Base-by-base conservation (phyloP, 2,329 filamentous ascomycete species). In the Escovopsis weberi region DNA sequence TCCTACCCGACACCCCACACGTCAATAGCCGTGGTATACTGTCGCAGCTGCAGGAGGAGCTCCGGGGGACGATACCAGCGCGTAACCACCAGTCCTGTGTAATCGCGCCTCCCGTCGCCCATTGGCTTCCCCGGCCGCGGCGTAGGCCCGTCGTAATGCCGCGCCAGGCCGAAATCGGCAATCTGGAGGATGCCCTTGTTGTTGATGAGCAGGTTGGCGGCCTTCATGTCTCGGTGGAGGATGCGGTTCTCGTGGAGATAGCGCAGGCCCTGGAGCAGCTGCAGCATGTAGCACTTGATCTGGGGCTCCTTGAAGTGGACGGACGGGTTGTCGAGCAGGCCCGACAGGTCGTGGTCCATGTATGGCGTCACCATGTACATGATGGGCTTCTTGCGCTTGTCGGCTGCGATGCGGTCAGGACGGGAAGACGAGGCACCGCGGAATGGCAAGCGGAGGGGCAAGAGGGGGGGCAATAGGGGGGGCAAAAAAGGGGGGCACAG, bases 311-410 rank as follows among this genome's bases (percentile, higher is more conserved):
- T 84, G 55, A 98, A 89, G 35, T 76, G 75, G 34, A 98, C 88
- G 6, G 81, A 79, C 9, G 89, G 89, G 54, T 98, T 98, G 60
- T 96, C 91, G 54, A 98, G 78, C 28, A 98, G 76, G 37, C 91
- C 91, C 8, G 89, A 94, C n/a, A 98, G 74, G 63, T 98, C 91
- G 64, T 98, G 91, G 54, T 96, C 88, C 87, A 96, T 95, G 62
- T 98, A 98, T 6, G 89, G 91, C 37, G 82, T 95, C 41, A 94
- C 89, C 91, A 98, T 98, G 65, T 96, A 96, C 70, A 98, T 87
- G 52, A 88, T 88, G 4, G 82, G 80, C 46, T 81, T 78, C 61
- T 85, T 87, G 51, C 81, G 75, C 61, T 85, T 85, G 58, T 89
- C 83, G 53, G 75, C 78, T 80, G 54, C 18, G 38, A 23, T 26